Conservation (phyloP, 164 flowering plant genomes). For the Magnolia sinica region DNA sequence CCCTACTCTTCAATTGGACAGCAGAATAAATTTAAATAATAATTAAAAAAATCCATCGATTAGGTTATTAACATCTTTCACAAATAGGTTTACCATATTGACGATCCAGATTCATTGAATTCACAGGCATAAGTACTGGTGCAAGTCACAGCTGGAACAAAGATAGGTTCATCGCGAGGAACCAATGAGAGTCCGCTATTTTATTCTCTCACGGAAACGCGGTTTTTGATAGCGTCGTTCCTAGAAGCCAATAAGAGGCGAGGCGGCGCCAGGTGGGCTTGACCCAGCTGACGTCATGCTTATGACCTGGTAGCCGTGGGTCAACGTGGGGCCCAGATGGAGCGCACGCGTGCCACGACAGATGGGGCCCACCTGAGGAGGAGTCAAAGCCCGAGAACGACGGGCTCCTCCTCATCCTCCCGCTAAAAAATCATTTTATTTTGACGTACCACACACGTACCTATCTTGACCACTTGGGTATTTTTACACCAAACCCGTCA, state of each 20-base stretch:
- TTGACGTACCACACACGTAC: slow-evolving; percentile 13
- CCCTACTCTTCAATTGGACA: too few species aligned
- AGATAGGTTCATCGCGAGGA: too few species aligned
- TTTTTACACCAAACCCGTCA: neutral
- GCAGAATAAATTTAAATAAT: too few species aligned
- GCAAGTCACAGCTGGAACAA: too few species aligned
- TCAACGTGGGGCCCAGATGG: slow-evolving; percentile 14
- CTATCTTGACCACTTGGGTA: slow-evolving; percentile 1
- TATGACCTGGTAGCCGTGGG: neutral
- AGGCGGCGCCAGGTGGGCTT: neutral
- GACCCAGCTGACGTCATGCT: slow-evolving; percentile 10
- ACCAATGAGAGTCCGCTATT: neutral
- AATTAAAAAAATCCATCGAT: too few species aligned
- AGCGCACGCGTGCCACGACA: slow-evolving; percentile 15
- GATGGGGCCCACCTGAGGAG: neutral
- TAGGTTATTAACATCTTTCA: too few species aligned
- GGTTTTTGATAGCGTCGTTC: neutral
- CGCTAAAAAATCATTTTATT: slow-evolving; percentile 3
- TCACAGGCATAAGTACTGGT: too few species aligned
- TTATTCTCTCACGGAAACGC: neutral
- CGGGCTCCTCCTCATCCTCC: slow-evolving; percentile 1
- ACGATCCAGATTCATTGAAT: too few species aligned
- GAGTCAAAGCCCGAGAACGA: slow-evolving; percentile 16
- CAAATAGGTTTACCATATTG: too few species aligned
- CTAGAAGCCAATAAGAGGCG: neutral